These are phyloP conservation scores for Cymbidium sinense DNA, from an alignment of 106 monocot genomes.

Conservation along the genomic window DNA sequence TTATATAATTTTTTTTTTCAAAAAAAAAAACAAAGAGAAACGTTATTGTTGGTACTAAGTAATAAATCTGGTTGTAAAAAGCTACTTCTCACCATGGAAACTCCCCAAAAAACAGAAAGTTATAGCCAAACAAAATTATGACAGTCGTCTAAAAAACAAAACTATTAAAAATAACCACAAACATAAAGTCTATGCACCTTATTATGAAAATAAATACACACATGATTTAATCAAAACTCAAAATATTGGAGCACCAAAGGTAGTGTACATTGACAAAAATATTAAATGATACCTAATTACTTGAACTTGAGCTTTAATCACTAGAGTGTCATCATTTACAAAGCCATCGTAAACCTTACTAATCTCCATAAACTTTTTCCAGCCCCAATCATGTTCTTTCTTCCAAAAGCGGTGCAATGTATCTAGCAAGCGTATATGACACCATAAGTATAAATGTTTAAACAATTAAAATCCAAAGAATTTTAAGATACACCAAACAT, in stretches of 20 bases:
- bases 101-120: not conserved
- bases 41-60: no score
- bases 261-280: not conserved
- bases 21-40: not conserved
- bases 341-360: constrained; percentile 83
- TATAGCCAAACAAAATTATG: no score
- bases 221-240: no score
- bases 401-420: constrained; percentile 95
- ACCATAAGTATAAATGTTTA: constrained; percentile 13
- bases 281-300: constrained; percentile 69
- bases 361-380: constrained; percentile 97
- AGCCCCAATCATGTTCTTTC: constrained; percentile 98
- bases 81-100: no score
- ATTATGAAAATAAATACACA: no score
- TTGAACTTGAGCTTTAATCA: constrained; percentile 96
- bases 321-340: constrained; percentile 65
- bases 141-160: no score
- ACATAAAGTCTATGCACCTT: no score
- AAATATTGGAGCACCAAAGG: no score
- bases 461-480: not conserved
- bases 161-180: no score
- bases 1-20: no score
- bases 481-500: not conserved
- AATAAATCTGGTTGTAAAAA: no score
- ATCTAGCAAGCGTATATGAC: constrained; percentile 41